A percentile compares a stretch with the other conserved stretches of the same genome.
Conservation (phyloP, 352 stramenopile genomes). For the Pythium aristosporum region DNA sequence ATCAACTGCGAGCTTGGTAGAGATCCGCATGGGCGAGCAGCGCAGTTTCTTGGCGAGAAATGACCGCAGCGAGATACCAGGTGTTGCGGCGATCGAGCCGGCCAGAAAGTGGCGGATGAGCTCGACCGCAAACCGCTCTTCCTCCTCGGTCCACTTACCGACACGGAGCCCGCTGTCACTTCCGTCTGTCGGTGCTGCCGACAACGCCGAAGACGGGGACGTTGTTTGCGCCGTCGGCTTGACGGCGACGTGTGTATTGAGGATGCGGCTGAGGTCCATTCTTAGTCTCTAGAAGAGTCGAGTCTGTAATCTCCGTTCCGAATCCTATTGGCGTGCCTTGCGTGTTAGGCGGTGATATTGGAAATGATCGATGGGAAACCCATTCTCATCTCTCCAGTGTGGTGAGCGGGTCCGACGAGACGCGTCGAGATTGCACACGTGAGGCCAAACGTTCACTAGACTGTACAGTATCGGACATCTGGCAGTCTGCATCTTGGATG, state of each 20-base stretch:
- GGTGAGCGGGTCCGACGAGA: no score
- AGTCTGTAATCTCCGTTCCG: no score
- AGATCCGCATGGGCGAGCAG: slow-evolving; percentile 37
- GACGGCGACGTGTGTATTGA: slow-evolving; percentile 17
- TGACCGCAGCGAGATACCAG: slow-evolving; percentile 29
- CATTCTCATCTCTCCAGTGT: no score
- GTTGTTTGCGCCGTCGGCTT: background rate
- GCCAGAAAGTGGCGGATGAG: slow-evolving; percentile 32
- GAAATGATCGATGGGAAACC: background rate
- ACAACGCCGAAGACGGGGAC: no score
- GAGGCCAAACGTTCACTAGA: no score
- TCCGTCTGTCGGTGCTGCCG: background rate
- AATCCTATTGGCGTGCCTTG: background rate
- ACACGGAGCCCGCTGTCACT: slow-evolving; percentile 21
- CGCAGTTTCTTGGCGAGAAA: slow-evolving; percentile 34
- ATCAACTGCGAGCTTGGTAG: slow-evolving; percentile 35
- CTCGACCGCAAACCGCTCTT: slow-evolving; percentile 32
- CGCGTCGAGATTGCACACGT: no score
- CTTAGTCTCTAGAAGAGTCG: no score
- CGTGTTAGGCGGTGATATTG: background rate
- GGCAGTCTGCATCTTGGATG: no score
- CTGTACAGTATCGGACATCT: no score
- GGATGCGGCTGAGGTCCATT: slow-evolving; percentile 31
- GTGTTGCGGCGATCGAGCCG: slow-evolving; percentile 18
- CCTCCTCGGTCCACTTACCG: slow-evolving; percentile 39